A percentile compares a stretch with the other conserved stretches of the same genome.
Conservation (phyloP, 306 rosid genomes). For the Cajanus cajan region DNA sequence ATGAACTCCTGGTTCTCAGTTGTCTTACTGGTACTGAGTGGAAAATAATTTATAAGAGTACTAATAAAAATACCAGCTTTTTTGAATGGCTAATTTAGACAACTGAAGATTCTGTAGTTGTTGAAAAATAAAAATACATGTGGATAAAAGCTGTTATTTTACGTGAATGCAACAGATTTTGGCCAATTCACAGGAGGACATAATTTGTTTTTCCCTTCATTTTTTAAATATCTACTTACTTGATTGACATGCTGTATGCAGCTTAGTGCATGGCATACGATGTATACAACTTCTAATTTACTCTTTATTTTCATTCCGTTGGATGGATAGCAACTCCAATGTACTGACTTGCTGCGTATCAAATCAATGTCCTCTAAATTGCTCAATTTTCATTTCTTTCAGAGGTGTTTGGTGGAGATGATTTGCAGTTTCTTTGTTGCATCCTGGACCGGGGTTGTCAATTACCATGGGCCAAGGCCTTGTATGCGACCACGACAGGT, state of each 20-base stretch:
- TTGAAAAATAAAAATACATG: not conserved
- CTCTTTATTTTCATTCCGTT: not conserved
- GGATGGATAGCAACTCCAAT: not conserved
- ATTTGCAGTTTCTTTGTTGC: slow-evolving; percentile 90
- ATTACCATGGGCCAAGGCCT: slow-evolving; percentile 88
- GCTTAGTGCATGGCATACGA: not conserved
- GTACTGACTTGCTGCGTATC: slow-evolving; percentile 1
- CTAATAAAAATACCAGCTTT: not conserved
- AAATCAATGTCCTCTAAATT: not conserved
- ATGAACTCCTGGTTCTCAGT: not conserved
- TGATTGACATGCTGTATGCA: not conserved
- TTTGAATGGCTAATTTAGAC: not conserved
- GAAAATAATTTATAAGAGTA: not conserved
- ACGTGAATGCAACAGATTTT: not conserved
- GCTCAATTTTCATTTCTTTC: slow-evolving; percentile 24
- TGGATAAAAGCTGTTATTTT: not conserved
- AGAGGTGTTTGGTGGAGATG: slow-evolving; percentile 86
- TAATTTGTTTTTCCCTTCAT: not conserved
- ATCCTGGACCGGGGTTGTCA: slow-evolving; percentile 95
- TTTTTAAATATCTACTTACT: not conserved
- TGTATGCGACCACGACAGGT: slow-evolving; percentile 79
- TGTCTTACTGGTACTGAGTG: not conserved
- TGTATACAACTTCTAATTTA: not conserved
- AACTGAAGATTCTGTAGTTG: not conserved
- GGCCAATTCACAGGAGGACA: slow-evolving; percentile 3